A percentile compares a stretch with the other conserved stretches of the same genome.
phyloP scores from a whole-genome alignment of 331 rosid genomes.

The Spiraea crenata region DNA sequence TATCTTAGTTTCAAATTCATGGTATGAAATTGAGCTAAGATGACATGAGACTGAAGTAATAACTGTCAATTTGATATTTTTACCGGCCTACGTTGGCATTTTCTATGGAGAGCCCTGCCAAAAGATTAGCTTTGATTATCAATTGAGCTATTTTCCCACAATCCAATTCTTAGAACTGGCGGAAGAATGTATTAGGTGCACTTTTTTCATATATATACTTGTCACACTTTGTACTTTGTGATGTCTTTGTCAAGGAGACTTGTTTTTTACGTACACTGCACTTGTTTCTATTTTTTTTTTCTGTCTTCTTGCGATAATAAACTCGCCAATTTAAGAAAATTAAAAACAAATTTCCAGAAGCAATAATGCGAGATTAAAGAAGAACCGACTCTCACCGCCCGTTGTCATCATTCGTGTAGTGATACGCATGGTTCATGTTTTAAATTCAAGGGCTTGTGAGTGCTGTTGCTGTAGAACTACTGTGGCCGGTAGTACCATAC shows the following conservation, averaged over 20 bases:
- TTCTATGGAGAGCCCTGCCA: neutral
- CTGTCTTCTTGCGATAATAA: neutral
- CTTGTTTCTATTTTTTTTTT: neutral
- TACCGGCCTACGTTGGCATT: neutral
- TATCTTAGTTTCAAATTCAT: no score
- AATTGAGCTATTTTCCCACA: no score
- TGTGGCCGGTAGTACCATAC: neutral
- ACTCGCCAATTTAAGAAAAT: neutral
- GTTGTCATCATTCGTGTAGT: neutral
- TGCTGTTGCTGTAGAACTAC: neutral
- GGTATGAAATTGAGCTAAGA: no score
- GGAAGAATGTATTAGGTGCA: neutral
- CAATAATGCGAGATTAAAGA: constrained; percentile 11
- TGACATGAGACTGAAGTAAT: no score
- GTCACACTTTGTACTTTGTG: neutral
- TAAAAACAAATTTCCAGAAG: neutral
- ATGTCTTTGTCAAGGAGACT: neutral
- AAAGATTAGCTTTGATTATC: no score
- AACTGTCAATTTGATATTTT: neutral
- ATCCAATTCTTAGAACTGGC: no score
- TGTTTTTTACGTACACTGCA: neutral
- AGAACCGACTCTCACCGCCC: constrained; percentile 22
- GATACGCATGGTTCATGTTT: constrained; percentile 1
- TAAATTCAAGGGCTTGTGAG: neutral
- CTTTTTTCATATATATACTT: neutral